Percentiles rank a stretch among this genome's conserved stretches.
Evolutionary conservation across 192 early-diverging fungal species (phyloP).

Genomic region (Gonapodya prolifera): DNA sequence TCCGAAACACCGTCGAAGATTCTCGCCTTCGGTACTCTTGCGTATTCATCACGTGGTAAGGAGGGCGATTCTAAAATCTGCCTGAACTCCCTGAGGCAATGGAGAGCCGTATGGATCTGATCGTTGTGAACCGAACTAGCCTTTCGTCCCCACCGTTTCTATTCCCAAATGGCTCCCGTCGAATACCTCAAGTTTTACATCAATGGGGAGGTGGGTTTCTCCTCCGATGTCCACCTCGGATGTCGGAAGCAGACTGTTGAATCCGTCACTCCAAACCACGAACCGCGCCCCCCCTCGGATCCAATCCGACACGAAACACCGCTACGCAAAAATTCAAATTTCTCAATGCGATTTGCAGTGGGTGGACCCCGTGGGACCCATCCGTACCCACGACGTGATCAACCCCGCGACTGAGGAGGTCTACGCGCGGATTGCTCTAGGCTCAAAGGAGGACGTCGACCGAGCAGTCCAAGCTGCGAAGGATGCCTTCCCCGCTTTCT

Average conservation of each 20-base stretch:
- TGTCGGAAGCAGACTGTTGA: neutral
- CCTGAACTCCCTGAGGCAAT: too few relatives aligned
- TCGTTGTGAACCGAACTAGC: too few relatives aligned
- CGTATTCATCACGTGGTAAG: too few relatives aligned
- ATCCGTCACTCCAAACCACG: too few relatives aligned
- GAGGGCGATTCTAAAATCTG: too few relatives aligned
- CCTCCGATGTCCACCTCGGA: neutral
- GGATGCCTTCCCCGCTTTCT: neutral
- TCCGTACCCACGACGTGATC: neutral
- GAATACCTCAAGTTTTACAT: slow-evolving; percentile 5
- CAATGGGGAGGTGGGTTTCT: neutral
- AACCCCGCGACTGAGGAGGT: slow-evolving; percentile 4
- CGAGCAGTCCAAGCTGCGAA: neutral
- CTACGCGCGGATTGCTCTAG: neutral
- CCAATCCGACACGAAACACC: too few relatives aligned
- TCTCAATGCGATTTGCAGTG: neutral
- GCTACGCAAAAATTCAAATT: too few relatives aligned
- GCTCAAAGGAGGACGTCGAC: neutral
- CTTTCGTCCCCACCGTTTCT: neutral
- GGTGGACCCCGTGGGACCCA: neutral
- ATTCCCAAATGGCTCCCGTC: neutral
- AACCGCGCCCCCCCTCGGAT: too few relatives aligned
- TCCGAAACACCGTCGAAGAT: too few relatives aligned
- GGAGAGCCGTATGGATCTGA: too few relatives aligned
- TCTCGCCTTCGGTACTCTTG: too few relatives aligned